Evolutionary conservation across 148 eudicot species (phyloP).

Genomic region (Linanthus parryae): DNA sequence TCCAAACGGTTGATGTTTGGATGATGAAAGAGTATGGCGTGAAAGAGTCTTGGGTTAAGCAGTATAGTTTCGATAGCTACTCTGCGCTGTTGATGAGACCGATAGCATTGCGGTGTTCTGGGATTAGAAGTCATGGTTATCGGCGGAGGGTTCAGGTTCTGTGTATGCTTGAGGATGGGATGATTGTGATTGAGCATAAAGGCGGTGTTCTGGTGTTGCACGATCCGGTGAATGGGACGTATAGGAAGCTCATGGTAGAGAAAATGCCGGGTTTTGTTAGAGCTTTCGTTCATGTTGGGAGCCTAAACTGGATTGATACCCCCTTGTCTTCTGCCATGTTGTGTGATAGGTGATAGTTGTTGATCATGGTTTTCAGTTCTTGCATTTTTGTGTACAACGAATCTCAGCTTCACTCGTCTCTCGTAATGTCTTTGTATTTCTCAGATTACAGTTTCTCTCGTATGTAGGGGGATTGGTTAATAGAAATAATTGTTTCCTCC

Average conservation of each 20-base stretch:
- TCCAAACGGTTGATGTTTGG: conserved; percentile 26
- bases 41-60: conserved; percentile 31
- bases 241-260: conserved; percentile 14
- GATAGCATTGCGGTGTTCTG: not conserved
- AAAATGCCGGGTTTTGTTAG: conserved; percentile 26
- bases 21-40: conserved; percentile 28
- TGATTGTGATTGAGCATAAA: conserved; percentile 19
- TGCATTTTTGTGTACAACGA: too few relatives aligned
- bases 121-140: conserved; percentile 16
- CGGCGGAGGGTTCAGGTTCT: conserved; percentile 13
- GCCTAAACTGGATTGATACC: conserved; percentile 19
- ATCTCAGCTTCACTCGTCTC: too few relatives aligned
- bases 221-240: conserved; percentile 15
- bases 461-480: too few relatives aligned
- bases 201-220: conserved; percentile 22
- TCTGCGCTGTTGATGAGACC: conserved; percentile 4
- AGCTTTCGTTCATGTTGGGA: conserved; percentile 26
- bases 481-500: too few relatives aligned
- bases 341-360: too few relatives aligned
- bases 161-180: conserved; percentile 21
- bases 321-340: too few relatives aligned
- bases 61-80: conserved; percentile 6
- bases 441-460: too few relatives aligned
- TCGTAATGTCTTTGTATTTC: too few relatives aligned
- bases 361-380: too few relatives aligned